Evolutionary conservation across 2,329 filamentous ascomycete species (phyloP), one percentile per base, ranked within the genome.

Genomic region (Penicillium expansum): DNA sequence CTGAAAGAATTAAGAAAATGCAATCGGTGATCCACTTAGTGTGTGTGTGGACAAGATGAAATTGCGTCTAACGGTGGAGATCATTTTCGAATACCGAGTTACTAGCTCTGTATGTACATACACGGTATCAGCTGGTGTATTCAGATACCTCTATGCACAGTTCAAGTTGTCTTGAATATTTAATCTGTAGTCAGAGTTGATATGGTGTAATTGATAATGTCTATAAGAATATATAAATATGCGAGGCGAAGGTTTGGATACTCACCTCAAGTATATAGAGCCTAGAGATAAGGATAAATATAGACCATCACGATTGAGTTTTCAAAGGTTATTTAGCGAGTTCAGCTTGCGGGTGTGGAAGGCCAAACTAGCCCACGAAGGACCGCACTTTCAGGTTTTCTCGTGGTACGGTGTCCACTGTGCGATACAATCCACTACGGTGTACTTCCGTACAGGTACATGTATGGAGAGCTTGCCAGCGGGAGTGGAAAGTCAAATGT

Each of bases 1-100:
- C 56, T 38, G 48, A 52, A 47, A 60, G 41, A 51, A 51, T 27
- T 8, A 50, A 50, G 45, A 58, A 48, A 61, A 58, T 57, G 63
- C 56, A 63, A 62, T 55, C 44, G 52, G 27, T 42, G 61, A 59
- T 63, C 63, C 63, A 66, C 63, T 55, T 58, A 37, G 50, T 37
- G 35, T 35, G 55, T 24, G 24, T 63, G 56, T 64, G 60, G 60
- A 56, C 42, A 55, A 54, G 48, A 55, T 38, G 38, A 61, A 56
- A 56, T 59, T 57, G 48, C 52, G 54, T 56, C 49, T 44, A 58
- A 56, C 35, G 54, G 63, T 64, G 63, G 63, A 49, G 62, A 63
- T 63, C 24, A 32, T 24, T 57, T 55, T 58, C 44, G 48, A 55
- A 50, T 24, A 51, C 45, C 9, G 18, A 30, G 14, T 56, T 56